A percentile compares a stretch with the other conserved stretches of the same genome.
Conservation (phyloP, 129 eudicot genomes). For the Flaveria robusta region DNA sequence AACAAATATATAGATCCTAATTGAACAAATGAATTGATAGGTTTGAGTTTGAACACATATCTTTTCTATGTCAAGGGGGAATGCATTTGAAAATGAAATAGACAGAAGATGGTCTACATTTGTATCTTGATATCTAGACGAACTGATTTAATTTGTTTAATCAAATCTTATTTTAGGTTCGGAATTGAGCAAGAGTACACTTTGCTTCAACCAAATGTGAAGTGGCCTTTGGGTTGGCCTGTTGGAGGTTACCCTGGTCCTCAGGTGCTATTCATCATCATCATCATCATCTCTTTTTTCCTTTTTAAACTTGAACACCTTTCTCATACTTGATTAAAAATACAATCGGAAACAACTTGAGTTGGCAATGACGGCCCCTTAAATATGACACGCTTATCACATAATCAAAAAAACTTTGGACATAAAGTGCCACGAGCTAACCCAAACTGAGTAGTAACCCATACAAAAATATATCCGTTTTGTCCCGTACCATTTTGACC, state of each 20-base stretch:
- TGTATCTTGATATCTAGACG: background rate
- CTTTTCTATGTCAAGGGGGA: background rate
- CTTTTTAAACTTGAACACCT: background rate
- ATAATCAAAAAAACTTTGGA: background rate
- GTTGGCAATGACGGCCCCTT: background rate
- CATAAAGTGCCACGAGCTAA: background rate
- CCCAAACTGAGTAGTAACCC: background rate
- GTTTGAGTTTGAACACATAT: slow-evolving; percentile 3
- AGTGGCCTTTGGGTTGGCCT: slow-evolving; percentile 99
- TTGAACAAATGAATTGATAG: background rate
- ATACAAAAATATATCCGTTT: background rate
- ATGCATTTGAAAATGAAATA: background rate
- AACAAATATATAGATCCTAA: background rate
- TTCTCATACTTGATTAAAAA: background rate
- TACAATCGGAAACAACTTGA: background rate
- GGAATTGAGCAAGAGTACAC: slow-evolving; percentile 99
- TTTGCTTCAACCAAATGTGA: slow-evolving; percentile 73
- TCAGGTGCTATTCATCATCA: slow-evolving; percentile 54
- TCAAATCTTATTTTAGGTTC: slow-evolving; percentile 49
- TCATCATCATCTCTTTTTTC: background rate
- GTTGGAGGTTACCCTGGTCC: slow-evolving; percentile 99
- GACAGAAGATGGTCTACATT: background rate
- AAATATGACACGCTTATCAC: background rate
- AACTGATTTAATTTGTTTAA: slow-evolving; percentile 8
- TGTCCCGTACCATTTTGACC: background rate